Percentiles rank a stretch among this genome's conserved stretches.
Evolutionary conservation across 2,329 filamentous ascomycete genomes (phyloP).

Genomic region (Zelopaecilomyces penicillatus): DNA sequence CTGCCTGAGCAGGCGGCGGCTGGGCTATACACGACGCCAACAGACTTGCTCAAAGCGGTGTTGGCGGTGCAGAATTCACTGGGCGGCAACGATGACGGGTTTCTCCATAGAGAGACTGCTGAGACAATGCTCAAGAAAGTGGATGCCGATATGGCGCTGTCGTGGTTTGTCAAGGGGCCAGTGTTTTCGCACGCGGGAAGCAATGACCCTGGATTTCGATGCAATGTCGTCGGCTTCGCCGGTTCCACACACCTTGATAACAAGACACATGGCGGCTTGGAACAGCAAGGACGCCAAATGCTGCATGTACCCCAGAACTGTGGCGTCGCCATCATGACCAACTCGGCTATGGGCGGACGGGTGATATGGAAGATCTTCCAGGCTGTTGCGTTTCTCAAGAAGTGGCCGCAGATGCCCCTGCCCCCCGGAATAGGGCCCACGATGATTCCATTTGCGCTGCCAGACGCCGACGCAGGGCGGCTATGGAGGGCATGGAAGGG

Average conservation of each 20-base stretch:
- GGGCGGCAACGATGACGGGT: constrained; percentile 3
- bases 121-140: constrained; percentile 13
- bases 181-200: constrained; percentile 12
- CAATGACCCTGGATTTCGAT: constrained; percentile 13
- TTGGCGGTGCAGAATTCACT: constrained; percentile 13
- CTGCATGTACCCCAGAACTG: constrained; percentile 8
- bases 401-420: constrained; percentile 3
- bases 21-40: constrained; percentile 15
- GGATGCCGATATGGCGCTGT: constrained; percentile 7
- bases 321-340: constrained; percentile 15
- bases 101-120: constrained; percentile 9
- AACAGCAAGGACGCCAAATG: not conserved
- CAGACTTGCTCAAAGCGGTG: constrained; percentile 13
- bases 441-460: too few relatives aligned
- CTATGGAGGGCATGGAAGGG: too few relatives aligned
- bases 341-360: constrained; percentile 7
- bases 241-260: not conserved
- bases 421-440: too few relatives aligned
- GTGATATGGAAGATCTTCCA: constrained; percentile 3
- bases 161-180: constrained; percentile 11
- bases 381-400: constrained; percentile 2
- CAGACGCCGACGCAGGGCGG: too few relatives aligned
- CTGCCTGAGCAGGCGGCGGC: constrained; percentile 11
- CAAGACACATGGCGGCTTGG: not conserved
- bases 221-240: constrained; percentile 11